A percentile compares a stretch with the other conserved stretches of the same genome.
Evolutionary conservation across 2,329 filamentous ascomycete genomes (phyloP).

Genomic region (Fusarium protoensiforme): DNA sequence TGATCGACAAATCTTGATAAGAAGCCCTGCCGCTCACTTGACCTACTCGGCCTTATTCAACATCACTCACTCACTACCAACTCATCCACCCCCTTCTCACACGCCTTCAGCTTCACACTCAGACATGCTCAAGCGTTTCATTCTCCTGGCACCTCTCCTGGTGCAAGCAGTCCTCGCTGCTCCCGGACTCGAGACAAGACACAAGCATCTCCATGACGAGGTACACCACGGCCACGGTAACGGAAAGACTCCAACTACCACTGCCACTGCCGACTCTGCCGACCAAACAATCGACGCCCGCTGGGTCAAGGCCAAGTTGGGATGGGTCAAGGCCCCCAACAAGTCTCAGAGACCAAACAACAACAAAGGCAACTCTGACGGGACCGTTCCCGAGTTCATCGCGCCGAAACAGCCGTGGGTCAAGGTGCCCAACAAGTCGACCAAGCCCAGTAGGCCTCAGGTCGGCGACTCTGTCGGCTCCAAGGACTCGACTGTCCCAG

Average conservation of each 20-base stretch:
- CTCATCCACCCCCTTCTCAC: slow-evolving; percentile 4
- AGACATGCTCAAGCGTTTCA: slow-evolving; percentile 39
- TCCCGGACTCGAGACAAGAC: slow-evolving; percentile 30
- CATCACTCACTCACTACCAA: slow-evolving; percentile 4
- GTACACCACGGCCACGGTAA: slow-evolving; percentile 21
- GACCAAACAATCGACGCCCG: slow-evolving; percentile 14
- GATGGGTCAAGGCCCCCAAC: slow-evolving; percentile 22
- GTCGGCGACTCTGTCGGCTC: neutral
- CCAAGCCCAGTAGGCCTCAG: neutral
- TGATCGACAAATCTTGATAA: slow-evolving; percentile 20
- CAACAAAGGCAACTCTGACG: neutral
- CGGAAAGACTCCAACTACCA: slow-evolving; percentile 12
- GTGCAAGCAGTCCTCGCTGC: slow-evolving; percentile 36
- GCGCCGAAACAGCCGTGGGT: slow-evolving; percentile 31
- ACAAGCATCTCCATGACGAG: slow-evolving; percentile 30
- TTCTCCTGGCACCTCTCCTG: slow-evolving; percentile 41
- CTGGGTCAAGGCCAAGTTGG: slow-evolving; percentile 26
- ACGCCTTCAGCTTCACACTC: neutral
- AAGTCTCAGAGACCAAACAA: neutral
- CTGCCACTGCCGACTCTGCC: neutral
- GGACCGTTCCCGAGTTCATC: slow-evolving; percentile 24
- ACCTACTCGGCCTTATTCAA: neutral
- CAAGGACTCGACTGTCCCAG: neutral
- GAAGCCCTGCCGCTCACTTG: slow-evolving; percentile 14
- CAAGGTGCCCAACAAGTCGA: slow-evolving; percentile 10